These are phyloP conservation scores for Tetragonia tetragonoides DNA, from an alignment of 148 eudicot species.

Conservation along the genomic window DNA sequence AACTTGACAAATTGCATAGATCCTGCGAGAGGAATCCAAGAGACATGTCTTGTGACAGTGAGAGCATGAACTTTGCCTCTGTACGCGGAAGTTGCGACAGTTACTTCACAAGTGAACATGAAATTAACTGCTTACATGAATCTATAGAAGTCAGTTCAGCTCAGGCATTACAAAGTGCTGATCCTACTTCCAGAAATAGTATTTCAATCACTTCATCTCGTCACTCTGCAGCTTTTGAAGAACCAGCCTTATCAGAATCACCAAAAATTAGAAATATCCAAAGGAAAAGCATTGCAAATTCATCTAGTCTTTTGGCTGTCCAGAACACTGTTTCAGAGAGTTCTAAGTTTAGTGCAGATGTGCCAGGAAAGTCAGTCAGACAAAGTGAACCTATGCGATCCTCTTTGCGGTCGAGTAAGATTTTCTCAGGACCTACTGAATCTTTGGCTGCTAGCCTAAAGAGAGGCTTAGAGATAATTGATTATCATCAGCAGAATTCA, in stretches of 20 bases:
- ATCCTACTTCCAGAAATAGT: slow-evolving; percentile 31
- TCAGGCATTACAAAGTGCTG: slow-evolving; percentile 17
- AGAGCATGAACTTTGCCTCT: slow-evolving; percentile 47
- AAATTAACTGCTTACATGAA: slow-evolving; percentile 64
- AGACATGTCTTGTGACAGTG: slow-evolving; percentile 43
- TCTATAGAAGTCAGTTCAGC: slow-evolving; percentile 51
- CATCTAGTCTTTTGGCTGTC: slow-evolving; percentile 42
- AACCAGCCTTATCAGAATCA: slow-evolving; percentile 74
- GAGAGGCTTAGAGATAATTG: slow-evolving; percentile 83
- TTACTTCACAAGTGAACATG: slow-evolving; percentile 69
- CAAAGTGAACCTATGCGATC: slow-evolving; percentile 54
- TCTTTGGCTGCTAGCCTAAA: slow-evolving; percentile 85
- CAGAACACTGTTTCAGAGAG: slow-evolving; percentile 36
- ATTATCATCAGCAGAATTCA: slow-evolving; percentile 66
- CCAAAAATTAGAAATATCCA: slow-evolving; percentile 61
- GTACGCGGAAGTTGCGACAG: slow-evolving; percentile 65
- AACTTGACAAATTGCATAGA: slow-evolving; percentile 48
- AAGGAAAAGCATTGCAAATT: slow-evolving; percentile 51
- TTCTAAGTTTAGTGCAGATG: slow-evolving; percentile 40
- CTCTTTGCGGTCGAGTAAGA: slow-evolving; percentile 67
- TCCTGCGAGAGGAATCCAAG: slow-evolving; percentile 44
- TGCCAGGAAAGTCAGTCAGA: slow-evolving; percentile 34
- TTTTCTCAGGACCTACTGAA: slow-evolving; percentile 71
- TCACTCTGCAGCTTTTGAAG: slow-evolving; percentile 52
- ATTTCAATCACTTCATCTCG: slow-evolving; percentile 36